phyloP scores from a whole-genome alignment of 108 stramenopile genomes.

The Cyclotella kingstonii region DNA sequence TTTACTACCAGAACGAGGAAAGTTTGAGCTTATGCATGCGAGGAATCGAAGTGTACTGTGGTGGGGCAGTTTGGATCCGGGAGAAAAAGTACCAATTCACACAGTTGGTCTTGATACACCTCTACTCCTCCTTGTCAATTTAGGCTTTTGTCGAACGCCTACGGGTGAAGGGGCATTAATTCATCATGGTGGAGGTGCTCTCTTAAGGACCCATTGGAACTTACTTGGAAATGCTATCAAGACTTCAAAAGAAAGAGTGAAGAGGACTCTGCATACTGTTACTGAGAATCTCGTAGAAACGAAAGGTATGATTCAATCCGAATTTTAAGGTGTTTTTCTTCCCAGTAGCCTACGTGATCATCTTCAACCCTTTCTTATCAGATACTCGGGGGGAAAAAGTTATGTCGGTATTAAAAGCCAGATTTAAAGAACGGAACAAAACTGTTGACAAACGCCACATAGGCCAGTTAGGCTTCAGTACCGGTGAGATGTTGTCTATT shows the following conservation, averaged over 20 bases:
- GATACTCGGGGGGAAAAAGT: constrained; percentile 59
- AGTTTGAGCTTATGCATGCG: constrained; percentile 91
- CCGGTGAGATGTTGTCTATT: constrained; percentile 9
- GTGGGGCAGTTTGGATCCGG: constrained; percentile 84
- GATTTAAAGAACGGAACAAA: constrained; percentile 15
- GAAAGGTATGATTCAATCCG: too few species aligned
- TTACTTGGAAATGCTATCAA: constrained; percentile 56
- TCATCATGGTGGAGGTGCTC: constrained; percentile 62
- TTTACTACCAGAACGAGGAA: constrained; percentile 81
- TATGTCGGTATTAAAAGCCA: constrained; percentile 28
- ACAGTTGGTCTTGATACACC: constrained; percentile 88
- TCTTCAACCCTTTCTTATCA: not conserved
- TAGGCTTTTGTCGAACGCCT: constrained; percentile 88
- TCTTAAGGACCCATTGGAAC: constrained; percentile 48
- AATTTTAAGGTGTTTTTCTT: not conserved
- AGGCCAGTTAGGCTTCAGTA: constrained; percentile 18
- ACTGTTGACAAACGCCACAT: not conserved
- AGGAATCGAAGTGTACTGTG: constrained; percentile 71
- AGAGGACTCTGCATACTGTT: constrained; percentile 62
- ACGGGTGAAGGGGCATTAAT: constrained; percentile 86
- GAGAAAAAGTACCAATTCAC: constrained; percentile 60
- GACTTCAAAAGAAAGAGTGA: constrained; percentile 71
- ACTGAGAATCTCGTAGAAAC: too few species aligned
- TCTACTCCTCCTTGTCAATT: constrained; percentile 84
- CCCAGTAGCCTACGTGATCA: too few species aligned